Conservation (phyloP, 164 flowering plant genomes). For the Tinospora cordifolia region DNA sequence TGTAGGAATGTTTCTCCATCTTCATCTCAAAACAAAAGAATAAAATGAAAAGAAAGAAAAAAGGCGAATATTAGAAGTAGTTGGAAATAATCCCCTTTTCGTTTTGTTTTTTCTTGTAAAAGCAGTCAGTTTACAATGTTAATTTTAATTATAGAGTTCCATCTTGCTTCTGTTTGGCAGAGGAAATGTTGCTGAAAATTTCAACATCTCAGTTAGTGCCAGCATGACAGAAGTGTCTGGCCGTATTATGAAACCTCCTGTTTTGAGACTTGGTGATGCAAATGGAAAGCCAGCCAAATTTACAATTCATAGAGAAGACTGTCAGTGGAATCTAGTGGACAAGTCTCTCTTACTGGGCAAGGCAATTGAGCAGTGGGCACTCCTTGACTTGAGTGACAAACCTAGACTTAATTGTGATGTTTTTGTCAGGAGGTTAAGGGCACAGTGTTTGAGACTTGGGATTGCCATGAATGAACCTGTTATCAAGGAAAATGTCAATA, state of each 20-base stretch:
- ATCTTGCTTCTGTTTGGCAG: constrained; percentile 19
- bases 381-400: constrained; percentile 37
- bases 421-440: constrained; percentile 29
- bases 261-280: constrained; percentile 34
- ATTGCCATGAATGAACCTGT: constrained; percentile 33
- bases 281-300: constrained; percentile 13
- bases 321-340: constrained; percentile 60
- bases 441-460: constrained; percentile 30
- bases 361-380: constrained; percentile 46
- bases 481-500: constrained; percentile 13
- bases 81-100: background rate
- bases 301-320: constrained; percentile 28
- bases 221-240: constrained; percentile 53
- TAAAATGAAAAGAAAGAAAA: no score
- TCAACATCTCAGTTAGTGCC: constrained; percentile 34
- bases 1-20: no score
- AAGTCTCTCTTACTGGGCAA: constrained; percentile 44
- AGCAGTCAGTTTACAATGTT: background rate
- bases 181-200: constrained; percentile 26
- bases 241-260: constrained; percentile 52
- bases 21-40: no score
- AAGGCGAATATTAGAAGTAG: no score
- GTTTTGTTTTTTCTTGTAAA: background rate
- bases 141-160: background rate
- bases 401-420: constrained; percentile 6